phyloP scores from a whole-genome alignment of 495 filamentous ascomycete species.

The Penicillium salamii region DNA sequence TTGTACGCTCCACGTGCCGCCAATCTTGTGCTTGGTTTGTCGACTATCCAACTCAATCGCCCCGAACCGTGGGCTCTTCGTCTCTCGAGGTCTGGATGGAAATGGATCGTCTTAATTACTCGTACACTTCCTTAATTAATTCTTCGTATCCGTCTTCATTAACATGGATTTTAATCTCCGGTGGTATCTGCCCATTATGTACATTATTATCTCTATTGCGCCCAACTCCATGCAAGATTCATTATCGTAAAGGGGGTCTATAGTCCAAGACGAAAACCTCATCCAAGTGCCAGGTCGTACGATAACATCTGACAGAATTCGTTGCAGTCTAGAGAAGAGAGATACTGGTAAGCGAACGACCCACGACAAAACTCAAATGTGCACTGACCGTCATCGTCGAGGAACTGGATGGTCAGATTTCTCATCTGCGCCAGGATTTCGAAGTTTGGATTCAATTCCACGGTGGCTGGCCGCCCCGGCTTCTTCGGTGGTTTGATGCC shows the following conservation, averaged over 20 bases:
- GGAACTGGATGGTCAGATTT: conserved; percentile 38
- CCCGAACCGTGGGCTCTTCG: not conserved
- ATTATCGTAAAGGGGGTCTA: conserved; percentile 1
- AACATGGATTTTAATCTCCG: not conserved
- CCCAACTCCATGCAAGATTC: conserved; percentile 18
- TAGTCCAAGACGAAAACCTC: not conserved
- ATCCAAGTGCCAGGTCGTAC: conserved; percentile 28
- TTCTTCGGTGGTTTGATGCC: conserved; percentile 41
- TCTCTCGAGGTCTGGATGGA: no score
- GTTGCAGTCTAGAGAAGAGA: conserved; percentile 16
- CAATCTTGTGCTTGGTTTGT: conserved; percentile 8
- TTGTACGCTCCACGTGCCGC: conserved; percentile 20
- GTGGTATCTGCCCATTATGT: conserved; percentile 6
- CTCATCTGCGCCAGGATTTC: conserved; percentile 44
- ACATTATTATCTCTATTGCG: conserved; percentile 11
- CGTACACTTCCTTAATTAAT: no score
- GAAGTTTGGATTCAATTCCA: conserved; percentile 44
- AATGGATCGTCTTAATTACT: no score
- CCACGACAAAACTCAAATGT: not conserved
- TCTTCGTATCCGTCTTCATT: not conserved
- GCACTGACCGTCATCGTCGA: conserved; percentile 43
- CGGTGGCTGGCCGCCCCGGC: conserved; percentile 34
- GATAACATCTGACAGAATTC: conserved; percentile 26
- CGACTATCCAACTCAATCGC: not conserved
- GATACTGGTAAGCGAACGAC: conserved; percentile 5